Base-by-base conservation (phyloP, 1,284 basidiomycete genomes). In the Papiliotrema flavescens region DNA sequence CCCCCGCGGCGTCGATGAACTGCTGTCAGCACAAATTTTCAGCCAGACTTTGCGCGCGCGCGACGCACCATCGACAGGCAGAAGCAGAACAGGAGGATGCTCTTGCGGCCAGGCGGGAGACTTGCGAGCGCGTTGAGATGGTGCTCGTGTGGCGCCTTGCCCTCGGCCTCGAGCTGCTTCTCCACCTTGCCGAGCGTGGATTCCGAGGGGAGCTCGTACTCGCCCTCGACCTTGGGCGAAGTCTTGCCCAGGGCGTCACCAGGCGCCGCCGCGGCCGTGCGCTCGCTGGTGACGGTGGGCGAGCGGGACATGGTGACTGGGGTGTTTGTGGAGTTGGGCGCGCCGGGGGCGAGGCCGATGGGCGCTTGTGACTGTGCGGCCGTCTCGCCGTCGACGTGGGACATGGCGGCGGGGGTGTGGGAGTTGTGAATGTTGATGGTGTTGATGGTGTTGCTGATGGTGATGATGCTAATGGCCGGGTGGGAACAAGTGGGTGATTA, bases 1-100 rank as follows among this genome's bases (percentile, higher is more conserved):
- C 70, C 22, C 64, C 68, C 7, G 71, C 69, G 7, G 67, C 68
- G 40, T 75, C 73, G 49, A 69, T 69, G 53, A 65, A 68, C 63
- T 34, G 36, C 6, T 8, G 22, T 19, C 20, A 20, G 53, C 44
- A 24, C 14, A 28, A 23, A 22, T 19, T 7, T 22, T 35, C 32
- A 17, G 22, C 20, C 34, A 34, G 43, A 23, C 28, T 8, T 17
- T 19, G 28, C 7, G 7, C 14, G 43, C 2, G 20, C 51, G 61
- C 55, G 61, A 64, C 52, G 52, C 47, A 63, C 60, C 59, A 60
- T 64, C 8, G 62, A 45, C 5, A 67, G 53, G 57, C 66, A 64
- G 64, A 71, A 74, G 54, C 64, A 65, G 5, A 71, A 41, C 1
- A 71, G 47, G 6, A 74, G 61, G 26, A 71, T 32, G 47, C 51